Base-by-base conservation (phyloP, 805 yeast genomes). In the Spathaspora passalidarum region DNA sequence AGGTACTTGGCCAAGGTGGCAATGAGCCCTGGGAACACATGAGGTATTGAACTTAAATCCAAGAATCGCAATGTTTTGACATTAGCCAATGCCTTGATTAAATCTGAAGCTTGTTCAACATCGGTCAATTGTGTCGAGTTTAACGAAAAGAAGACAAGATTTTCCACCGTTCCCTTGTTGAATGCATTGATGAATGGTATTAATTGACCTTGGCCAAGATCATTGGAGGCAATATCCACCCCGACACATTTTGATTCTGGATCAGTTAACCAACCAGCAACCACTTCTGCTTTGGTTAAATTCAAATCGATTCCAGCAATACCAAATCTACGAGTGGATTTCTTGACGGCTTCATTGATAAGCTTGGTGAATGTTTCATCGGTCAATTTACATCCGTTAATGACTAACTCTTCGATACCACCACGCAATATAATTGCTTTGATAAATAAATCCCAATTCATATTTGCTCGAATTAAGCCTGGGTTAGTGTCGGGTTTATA, bases 341-440 rank as follows among this genome's bases (percentile, higher is more conserved):
- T 49, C 11, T 56, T 52, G 11, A 79, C 62, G 0, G 80, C 79
- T 19, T 61, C 63, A 7, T 60, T 60, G 19, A 79, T 66, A 38
- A 79, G 62, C 7, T 62, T 59, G 29, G 61, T 55, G 49, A 78
- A 78, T 29, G 64, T 69, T 2, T 59, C 61, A 48, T 73, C 75
- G 2, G 69, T 56, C 37, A 79, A 56, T 50, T 75, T 74, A 55
- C 82, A 79, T 1, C 84, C 84, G 51, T 79, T 78, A 42, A 79
- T 71, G 13, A 79, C 84, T 46, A 79, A 65, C 52, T 79, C 84
- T 56, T 78, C 82, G 26, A 79, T 69, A 0, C 84, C 84, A 5
- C 80, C 79, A 46, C 81, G 60, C 13, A 55, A 13, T 1, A 62
- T 56, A n/a, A 79, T 45, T 1, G 78, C 52, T 21, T 69, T 62